These are phyloP conservation scores for Brettanomyces naardenensis DNA, from an alignment of 805 yeast genomes.

Conservation along the genomic window DNA sequence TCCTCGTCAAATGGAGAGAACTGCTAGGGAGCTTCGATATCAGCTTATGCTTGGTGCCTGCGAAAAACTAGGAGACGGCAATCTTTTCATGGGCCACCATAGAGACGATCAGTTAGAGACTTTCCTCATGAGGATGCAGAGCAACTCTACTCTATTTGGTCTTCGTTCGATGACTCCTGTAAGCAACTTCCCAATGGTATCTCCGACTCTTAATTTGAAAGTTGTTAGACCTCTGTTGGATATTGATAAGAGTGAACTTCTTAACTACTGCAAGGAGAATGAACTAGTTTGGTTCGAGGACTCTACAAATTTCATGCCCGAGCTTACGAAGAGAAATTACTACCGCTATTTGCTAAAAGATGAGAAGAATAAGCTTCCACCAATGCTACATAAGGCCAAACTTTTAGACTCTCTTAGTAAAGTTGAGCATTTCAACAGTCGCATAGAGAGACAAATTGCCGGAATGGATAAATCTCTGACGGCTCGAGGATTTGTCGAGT, in stretches of 20 bases:
- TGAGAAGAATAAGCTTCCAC: slow-evolving; percentile 10
- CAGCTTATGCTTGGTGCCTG: slow-evolving; percentile 36
- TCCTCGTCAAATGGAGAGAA: slow-evolving; percentile 33
- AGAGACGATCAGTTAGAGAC: slow-evolving; percentile 70
- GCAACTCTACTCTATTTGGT: slow-evolving; percentile 46
- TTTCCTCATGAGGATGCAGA: slow-evolving; percentile 43
- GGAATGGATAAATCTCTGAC: slow-evolving; percentile 13
- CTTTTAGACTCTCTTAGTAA: slow-evolving; percentile 9
- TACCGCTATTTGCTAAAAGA: slow-evolving; percentile 30
- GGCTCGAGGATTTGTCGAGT: slow-evolving; percentile 1
- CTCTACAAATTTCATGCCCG: slow-evolving; percentile 45
- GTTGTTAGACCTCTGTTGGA: slow-evolving; percentile 47
- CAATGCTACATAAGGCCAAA: slow-evolving; percentile 7
- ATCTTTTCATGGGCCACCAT: slow-evolving; percentile 61
- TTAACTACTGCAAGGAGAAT: slow-evolving; percentile 34
- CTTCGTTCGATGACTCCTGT: slow-evolving; percentile 40
- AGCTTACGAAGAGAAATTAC: slow-evolving; percentile 50
- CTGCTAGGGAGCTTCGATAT: slow-evolving; percentile 52
- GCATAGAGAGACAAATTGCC: slow-evolving; percentile 14
- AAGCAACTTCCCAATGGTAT: slow-evolving; percentile 9
- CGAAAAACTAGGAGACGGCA: slow-evolving; percentile 19
- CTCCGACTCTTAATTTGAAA: slow-evolving; percentile 11
- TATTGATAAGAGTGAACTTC: slow-evolving; percentile 35
- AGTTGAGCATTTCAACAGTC: slow-evolving; percentile 9
- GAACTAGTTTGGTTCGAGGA: slow-evolving; percentile 64